A percentile compares a stretch with the other conserved stretches of the same genome.
Evolutionary conservation across 345 rosid genomes (phyloP).

Genomic region (Boechera retrofracta): DNA sequence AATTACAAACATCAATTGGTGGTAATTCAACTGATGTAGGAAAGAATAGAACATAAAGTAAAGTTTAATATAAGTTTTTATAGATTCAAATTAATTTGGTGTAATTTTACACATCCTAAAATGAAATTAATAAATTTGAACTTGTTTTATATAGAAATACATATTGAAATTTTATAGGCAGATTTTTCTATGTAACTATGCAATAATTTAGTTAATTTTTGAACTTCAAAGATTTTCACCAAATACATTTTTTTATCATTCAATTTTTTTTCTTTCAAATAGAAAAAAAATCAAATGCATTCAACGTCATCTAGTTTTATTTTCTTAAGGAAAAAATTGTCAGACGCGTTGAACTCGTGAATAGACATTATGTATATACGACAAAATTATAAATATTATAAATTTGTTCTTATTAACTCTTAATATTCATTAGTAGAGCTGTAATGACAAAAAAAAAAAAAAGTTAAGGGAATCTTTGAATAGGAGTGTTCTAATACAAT

Average conservation of each 20-base stretch:
- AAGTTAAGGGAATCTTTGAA: background rate
- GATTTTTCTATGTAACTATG: background rate
- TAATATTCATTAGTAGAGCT: background rate
- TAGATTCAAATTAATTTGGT: background rate
- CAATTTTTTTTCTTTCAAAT: background rate
- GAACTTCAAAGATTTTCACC: background rate
- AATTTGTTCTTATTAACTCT: background rate
- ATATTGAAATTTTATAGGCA: background rate
- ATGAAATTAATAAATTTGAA: background rate
- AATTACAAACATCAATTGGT: background rate
- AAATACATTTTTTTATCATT: background rate
- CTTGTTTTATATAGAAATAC: background rate
- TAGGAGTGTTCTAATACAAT: constrained; percentile 14
- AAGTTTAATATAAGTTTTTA: background rate
- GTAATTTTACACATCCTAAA: background rate
- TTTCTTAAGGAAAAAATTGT: background rate
- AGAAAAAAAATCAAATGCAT: background rate
- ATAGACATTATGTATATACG: background rate
- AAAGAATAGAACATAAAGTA: background rate
- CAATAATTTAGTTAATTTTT: background rate
- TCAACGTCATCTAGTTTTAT: background rate
- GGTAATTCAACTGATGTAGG: background rate
- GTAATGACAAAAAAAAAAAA: background rate
- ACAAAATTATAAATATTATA: background rate
- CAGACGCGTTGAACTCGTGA: background rate